phyloP scores from a whole-genome alignment of 1,139 yeast genomes.

The Pichia sp. region DNA sequence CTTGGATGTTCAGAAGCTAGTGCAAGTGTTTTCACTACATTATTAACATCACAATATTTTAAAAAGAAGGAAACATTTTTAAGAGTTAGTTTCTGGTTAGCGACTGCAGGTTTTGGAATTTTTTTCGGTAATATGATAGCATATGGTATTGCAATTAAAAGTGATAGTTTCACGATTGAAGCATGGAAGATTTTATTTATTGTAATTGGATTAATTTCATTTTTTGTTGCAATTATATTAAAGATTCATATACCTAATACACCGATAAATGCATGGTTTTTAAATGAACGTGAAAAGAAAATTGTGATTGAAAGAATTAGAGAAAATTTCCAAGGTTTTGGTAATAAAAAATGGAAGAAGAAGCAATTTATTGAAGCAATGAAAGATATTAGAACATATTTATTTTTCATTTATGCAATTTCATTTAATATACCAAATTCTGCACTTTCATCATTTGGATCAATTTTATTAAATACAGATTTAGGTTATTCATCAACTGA shows the following conservation, averaged over 20 bases:
- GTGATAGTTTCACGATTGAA: constrained; percentile 15
- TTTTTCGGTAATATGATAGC: constrained; percentile 48
- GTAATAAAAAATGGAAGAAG: constrained; percentile 32
- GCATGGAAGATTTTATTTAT: constrained; percentile 16
- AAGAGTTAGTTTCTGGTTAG: constrained; percentile 42
- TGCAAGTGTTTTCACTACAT: constrained; percentile 51
- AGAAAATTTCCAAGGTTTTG: constrained; percentile 35
- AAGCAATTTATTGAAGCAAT: constrained; percentile 28
- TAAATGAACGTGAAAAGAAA: constrained; percentile 28
- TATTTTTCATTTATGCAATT: constrained; percentile 27
- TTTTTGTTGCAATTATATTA: constrained; percentile 5
- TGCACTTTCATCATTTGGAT: constrained; percentile 30
- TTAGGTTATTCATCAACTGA: constrained; percentile 26
- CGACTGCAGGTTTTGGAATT: constrained; percentile 48
- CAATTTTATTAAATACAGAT: constrained; percentile 32
- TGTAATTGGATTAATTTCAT: constrained; percentile 20
- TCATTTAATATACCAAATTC: constrained; percentile 34
- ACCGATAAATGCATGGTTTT: constrained; percentile 40
- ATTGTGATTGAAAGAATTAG: constrained; percentile 30
- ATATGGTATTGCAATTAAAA: constrained; percentile 36
- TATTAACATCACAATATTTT: constrained; percentile 49
- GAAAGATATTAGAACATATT: constrained; percentile 25
- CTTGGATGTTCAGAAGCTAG: constrained; percentile 51
- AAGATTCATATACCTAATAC: constrained; percentile 37
- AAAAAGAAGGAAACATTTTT: constrained; percentile 43